Evolutionary conservation across 1,139 yeast species (phyloP), one percentile per base, ranked within the genome.

Genomic region (Magnusiomyces paraingens): DNA sequence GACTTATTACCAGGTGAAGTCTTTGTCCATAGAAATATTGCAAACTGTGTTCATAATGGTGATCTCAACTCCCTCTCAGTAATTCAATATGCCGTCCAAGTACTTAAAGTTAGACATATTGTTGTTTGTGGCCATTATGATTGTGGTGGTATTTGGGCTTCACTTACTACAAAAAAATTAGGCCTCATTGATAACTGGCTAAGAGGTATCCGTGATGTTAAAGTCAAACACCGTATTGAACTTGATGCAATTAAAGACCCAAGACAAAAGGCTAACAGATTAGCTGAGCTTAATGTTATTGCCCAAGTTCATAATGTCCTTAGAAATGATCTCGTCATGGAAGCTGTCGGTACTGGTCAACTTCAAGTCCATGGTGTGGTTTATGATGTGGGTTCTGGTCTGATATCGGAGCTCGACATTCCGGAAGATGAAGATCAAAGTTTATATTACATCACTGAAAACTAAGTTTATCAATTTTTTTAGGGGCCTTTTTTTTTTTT

Each of bases 41-140:
- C 96, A 55, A 93, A 93, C 70, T 78, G 89, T 56, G 79, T 91
- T 54, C 73, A 77, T 52, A 77, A 85, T 53, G 82, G 82, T 58
- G 98, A 93, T 68, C 74, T 86, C 51, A 81, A 91, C 51, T 78
- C 86, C 36, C 84, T 83, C 68, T 87, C 96, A 1, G 93, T 90
- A 2, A 76, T 93, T 47, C 97, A 93, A 68, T 89, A 90, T 65
- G 96, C 97, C 1, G 82, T 93, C 59, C 93, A 89, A 64, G 91
- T 86, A 18, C 76, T 93, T 59, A 85, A 87, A 66, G 95, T 94
- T 40, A 79, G 78, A 61, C 89, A 87, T 65, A 83, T 93, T 57
- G 79, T 93, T 55, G 88, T 93, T 10, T 90, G 97, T 70, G 99
- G 99, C n/a, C 99, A 93, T 73, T 87, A 95, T 39, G 96, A 90